These are phyloP conservation scores for Lactarius indigo DNA, from an alignment of 768 basidiomycete species.

Conservation along the genomic window DNA sequence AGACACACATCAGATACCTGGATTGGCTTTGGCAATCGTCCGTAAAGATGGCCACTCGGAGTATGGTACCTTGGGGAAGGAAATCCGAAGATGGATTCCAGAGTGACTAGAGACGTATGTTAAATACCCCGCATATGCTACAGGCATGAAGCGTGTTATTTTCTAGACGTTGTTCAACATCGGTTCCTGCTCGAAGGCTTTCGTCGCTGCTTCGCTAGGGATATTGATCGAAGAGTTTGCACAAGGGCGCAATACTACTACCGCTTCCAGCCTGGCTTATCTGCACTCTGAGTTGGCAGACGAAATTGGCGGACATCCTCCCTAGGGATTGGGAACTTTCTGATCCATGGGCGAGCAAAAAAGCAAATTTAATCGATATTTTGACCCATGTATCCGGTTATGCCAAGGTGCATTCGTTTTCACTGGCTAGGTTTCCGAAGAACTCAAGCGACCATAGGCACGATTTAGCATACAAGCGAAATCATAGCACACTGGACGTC, in stretches of 20 bases:
- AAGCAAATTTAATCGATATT: slow-evolving; percentile 37
- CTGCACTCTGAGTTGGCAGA: too few species aligned
- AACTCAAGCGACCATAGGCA: too few species aligned
- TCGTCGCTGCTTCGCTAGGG: too few species aligned
- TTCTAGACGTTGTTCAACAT: slow-evolving; percentile 36
- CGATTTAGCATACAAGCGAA: too few species aligned
- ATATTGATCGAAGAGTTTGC: too few species aligned
- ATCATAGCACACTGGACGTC: background rate
- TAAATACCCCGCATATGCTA: too few species aligned
- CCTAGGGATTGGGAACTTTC: slow-evolving; percentile 36
- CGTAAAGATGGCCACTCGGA: slow-evolving; percentile 28
- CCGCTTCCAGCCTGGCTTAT: too few species aligned
- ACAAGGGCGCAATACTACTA: slow-evolving; percentile 31
- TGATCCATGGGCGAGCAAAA: slow-evolving; percentile 39
- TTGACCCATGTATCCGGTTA: slow-evolving; percentile 41
- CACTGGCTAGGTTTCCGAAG: too few species aligned
- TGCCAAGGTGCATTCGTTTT: slow-evolving; percentile 33
- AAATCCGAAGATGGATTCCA: slow-evolving; percentile 35
- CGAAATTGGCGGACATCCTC: too few species aligned
- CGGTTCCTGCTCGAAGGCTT: too few species aligned
- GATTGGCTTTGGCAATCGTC: slow-evolving; percentile 6
- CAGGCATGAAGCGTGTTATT: too few species aligned
- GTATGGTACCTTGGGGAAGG: slow-evolving; percentile 36
- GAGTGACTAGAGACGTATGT: slow-evolving; percentile 24
- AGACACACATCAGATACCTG: background rate